A percentile compares a stretch with the other conserved stretches of the same genome.
Evolutionary conservation across 345 rosid species (phyloP).

Genomic region (Cochlearia excelsa): DNA sequence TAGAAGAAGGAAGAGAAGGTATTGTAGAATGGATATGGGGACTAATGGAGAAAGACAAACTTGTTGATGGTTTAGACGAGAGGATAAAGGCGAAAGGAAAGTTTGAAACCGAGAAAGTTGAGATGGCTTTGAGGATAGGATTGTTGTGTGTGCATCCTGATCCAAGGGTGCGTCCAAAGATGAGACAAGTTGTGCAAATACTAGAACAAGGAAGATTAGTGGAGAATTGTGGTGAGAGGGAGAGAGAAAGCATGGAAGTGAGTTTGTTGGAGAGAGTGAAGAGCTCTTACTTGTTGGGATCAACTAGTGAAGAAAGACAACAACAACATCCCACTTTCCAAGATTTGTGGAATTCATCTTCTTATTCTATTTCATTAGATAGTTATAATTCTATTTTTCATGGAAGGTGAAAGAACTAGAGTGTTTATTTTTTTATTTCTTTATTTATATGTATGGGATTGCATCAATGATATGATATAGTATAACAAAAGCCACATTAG

Average conservation of each 20-base stretch:
- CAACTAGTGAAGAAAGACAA: constrained; percentile 10
- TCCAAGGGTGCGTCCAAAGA: constrained; percentile 50
- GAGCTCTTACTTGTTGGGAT: constrained; percentile 28
- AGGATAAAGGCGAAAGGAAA: constrained; percentile 40
- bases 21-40: constrained; percentile 38
- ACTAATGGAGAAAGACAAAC: constrained; percentile 35
- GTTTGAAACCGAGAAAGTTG: constrained; percentile 43
- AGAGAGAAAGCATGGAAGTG: constrained; percentile 50
- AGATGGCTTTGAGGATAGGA: constrained; percentile 58
- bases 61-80: constrained; percentile 47
- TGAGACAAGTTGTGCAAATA: constrained; percentile 73
- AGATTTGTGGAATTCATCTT: constrained; percentile 36
- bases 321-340: constrained; percentile 52
- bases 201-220: constrained; percentile 51
- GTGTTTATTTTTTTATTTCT: background rate
- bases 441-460: no score
- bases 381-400: constrained; percentile 16
- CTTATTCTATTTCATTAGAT: constrained; percentile 39
- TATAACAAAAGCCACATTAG: background rate
- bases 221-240: constrained; percentile 35
- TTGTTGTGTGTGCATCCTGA: constrained; percentile 63
- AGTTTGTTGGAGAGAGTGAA: constrained; percentile 44
- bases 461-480: background rate
- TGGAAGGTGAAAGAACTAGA: constrained; percentile 22
- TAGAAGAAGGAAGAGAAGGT: no score